Conservation (phyloP, 306 rosid species). For the Pyrus betulifolia region DNA sequence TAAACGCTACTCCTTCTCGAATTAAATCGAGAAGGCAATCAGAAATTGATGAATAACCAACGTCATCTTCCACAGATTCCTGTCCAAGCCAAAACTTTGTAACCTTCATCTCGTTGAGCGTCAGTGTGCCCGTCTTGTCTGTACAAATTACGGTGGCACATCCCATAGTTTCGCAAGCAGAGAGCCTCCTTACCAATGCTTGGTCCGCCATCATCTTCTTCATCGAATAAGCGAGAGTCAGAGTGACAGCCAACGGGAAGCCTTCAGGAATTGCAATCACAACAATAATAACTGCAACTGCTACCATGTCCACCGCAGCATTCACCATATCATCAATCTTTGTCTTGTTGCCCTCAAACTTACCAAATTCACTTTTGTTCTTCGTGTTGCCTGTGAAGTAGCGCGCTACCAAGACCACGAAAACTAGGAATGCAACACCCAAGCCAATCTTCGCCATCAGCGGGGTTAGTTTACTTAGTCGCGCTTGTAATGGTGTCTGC, state of each 20-base stretch:
- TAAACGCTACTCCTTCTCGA: slow-evolving; percentile 31
- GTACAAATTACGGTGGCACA: slow-evolving; percentile 36
- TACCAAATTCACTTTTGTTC: slow-evolving; percentile 16
- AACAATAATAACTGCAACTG: slow-evolving; percentile 31
- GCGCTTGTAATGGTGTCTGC: slow-evolving; percentile 18
- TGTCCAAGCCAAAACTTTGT: slow-evolving; percentile 25
- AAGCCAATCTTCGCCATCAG: slow-evolving; percentile 21
- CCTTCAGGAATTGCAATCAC: slow-evolving; percentile 47
- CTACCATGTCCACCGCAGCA: slow-evolving; percentile 10
- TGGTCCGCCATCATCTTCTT: slow-evolving; percentile 42
- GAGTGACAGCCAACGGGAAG: slow-evolving; percentile 27
- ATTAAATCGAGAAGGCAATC: background rate
- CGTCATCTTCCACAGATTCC: background rate
- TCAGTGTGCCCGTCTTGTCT: slow-evolving; percentile 37
- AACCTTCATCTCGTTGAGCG: slow-evolving; percentile 35
- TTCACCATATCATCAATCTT: slow-evolving; percentile 11
- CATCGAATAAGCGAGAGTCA: slow-evolving; percentile 40
- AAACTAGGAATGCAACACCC: slow-evolving; percentile 22
- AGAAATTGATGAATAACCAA: slow-evolving; percentile 10
- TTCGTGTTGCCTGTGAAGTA: slow-evolving; percentile 15
- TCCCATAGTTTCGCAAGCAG: slow-evolving; percentile 41
- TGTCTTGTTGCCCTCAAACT: slow-evolving; percentile 7
- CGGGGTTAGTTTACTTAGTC: slow-evolving; percentile 18
- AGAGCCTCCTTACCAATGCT: slow-evolving; percentile 36
- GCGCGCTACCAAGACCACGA: slow-evolving; percentile 14